Conservation (phyloP, 208 protist genomes). For the Acanthamoeba royreba region DNA sequence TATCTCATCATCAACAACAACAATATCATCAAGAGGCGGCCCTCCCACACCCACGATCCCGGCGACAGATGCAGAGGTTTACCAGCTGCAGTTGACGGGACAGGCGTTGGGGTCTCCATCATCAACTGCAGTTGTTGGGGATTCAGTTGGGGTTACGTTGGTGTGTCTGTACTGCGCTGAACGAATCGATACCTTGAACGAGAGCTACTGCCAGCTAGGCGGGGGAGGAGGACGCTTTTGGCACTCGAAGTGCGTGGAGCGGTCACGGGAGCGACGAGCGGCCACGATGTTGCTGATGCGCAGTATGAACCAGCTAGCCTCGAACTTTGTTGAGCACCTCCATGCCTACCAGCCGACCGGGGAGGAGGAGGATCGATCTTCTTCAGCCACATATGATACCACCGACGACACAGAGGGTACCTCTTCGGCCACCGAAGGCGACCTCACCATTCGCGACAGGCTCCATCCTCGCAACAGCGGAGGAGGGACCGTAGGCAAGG, state of each 20-base stretch:
- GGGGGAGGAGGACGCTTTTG: background rate
- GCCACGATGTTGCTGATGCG: background rate
- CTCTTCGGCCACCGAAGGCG: background rate
- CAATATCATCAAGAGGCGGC: too few relatives aligned
- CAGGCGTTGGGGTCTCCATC: too few relatives aligned
- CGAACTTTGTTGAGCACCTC: background rate
- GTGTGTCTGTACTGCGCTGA: background rate
- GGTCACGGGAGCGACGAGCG: background rate
- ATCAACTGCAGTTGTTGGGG: too few relatives aligned
- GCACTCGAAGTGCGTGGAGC: background rate
- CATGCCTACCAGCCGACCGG: too few relatives aligned
- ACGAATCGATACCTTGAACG: background rate
- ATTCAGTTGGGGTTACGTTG: too few relatives aligned
- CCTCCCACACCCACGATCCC: too few relatives aligned
- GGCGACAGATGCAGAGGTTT: too few relatives aligned
- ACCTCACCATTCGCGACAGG: background rate
- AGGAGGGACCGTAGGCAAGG: too few relatives aligned
- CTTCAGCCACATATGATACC: background rate
- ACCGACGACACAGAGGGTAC: background rate
- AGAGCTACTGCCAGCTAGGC: background rate
- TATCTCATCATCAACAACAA: too few relatives aligned
- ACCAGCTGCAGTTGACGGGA: too few relatives aligned
- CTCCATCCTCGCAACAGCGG: background rate
- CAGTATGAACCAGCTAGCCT: slow-evolving; percentile 7
- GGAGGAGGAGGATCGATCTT: background rate